A percentile compares a stretch with the other conserved stretches of the same genome.
Evolutionary conservation across 805 yeast species (phyloP).

Genomic region (Candida ipomoeae): DNA sequence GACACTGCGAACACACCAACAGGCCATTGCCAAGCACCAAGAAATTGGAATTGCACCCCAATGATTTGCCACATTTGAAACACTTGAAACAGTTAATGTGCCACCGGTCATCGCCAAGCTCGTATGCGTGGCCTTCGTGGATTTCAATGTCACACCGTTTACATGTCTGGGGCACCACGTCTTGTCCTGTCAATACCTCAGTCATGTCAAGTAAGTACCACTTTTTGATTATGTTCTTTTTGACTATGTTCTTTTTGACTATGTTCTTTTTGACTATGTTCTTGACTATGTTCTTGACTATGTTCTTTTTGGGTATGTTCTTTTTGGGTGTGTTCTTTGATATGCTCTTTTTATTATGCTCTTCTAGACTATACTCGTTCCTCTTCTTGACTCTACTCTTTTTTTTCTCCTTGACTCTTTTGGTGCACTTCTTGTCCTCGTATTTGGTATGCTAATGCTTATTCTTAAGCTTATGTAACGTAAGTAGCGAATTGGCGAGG

Average conservation of each 20-base stretch:
- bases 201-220: slow-evolving; percentile 1
- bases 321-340: no score
- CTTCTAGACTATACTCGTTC: no score
- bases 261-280: neutral
- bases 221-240: neutral
- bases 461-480: no score
- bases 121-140: slow-evolving; percentile 91
- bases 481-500: no score
- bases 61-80: slow-evolving; percentile 69
- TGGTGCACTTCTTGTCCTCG: no score
- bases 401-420: no score
- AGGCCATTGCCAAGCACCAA: slow-evolving; percentile 91
- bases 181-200: neutral
- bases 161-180: slow-evolving; percentile 25
- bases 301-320: no score
- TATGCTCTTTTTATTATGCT: no score
- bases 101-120: slow-evolving; percentile 93
- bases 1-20: slow-evolving; percentile 83
- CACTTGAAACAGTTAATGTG: slow-evolving; percentile 91
- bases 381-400: no score
- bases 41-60: slow-evolving; percentile 87
- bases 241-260: neutral
- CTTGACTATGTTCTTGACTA: no score
- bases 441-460: no score
- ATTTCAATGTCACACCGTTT: slow-evolving; percentile 47